Base-by-base conservation (phyloP, 73 alveolate species). In the Breviolum minutum region DNA sequence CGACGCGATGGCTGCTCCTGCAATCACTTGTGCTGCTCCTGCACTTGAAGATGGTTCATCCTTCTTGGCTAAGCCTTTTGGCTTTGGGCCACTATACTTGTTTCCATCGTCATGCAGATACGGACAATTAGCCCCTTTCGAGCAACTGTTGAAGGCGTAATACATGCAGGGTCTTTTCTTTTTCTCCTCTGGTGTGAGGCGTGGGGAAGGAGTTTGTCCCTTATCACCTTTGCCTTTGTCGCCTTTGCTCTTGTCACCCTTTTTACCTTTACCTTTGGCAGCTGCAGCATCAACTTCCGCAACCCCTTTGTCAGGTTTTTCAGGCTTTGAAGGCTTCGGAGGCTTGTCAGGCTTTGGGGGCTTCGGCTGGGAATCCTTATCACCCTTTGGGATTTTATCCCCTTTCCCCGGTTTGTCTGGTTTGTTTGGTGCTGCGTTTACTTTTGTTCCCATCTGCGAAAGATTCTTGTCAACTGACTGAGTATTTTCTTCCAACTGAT, bases 401-500 rank as follows among this genome's bases (percentile, higher is more conserved):
- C 62, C 62, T 26, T 74, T 74, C 16, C 14, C 62, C 29, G 84
- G 8, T 20, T 74, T 6, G 8, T 74, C 61, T 24, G 84, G 84
- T n/a, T 74, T 74, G 26, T 74, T 61, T 26, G 24, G 24, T 6
- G 24, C 61, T 74, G 9, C 8, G 61, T 26, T 61, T 7, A 12
- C 62, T 74, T 74, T 74, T 74, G 62, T 20, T 10, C 7, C 61
- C 29, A 6, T n/a, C 61, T 5, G 84, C 84, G 8, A 84, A 30
- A 6, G 93, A 62, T 84, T 84, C n/a, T n/a, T n/a, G n/a, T n/a
- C n/a, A n/a, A n/a, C n/a, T n/a, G n/a, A n/a, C n/a, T n/a, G n/a
- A n/a, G 79, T 63, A 22, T 60, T 84, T 4, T 84, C 93, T 20
- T 84, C 93, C 10, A 84, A 76, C 77, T 84, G 93, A 63, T 63